Evolutionary conservation across 2,329 filamentous ascomycete species (phyloP).

Genomic region (Colletotrichum falcatum): DNA sequence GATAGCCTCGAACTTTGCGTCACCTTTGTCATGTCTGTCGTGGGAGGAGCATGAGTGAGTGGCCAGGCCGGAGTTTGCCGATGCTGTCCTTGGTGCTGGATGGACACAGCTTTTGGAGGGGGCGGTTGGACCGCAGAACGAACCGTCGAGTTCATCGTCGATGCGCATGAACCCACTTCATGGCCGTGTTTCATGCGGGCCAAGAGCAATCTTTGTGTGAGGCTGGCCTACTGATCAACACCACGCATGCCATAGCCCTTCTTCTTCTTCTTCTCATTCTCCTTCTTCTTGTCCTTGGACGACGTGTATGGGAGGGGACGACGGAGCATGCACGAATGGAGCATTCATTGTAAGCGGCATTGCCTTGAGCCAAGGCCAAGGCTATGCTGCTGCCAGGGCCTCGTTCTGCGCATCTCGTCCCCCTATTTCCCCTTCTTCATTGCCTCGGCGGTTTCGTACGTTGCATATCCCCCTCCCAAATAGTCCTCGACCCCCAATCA

Average conservation of each 20-base stretch:
- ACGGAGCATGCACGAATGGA: too few species aligned
- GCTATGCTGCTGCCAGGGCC: conserved; percentile 5
- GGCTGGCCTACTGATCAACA: background rate
- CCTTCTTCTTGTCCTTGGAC: too few species aligned
- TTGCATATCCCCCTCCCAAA: too few species aligned
- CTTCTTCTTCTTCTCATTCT: background rate
- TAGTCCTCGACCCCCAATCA: background rate
- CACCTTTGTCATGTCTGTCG: background rate
- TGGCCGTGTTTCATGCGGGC: conserved; percentile 7
- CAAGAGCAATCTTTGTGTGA: background rate
- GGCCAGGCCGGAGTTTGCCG: too few species aligned
- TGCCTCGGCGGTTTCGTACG: background rate
- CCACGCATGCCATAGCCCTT: conserved; percentile 5
- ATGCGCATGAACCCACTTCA: conserved; percentile 16
- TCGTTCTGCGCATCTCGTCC: background rate
- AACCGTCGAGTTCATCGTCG: background rate
- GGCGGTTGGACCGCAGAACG: background rate
- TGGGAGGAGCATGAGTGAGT: too few species aligned
- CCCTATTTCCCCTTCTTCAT: background rate
- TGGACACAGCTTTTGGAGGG: too few species aligned
- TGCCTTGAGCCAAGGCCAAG: too few species aligned
- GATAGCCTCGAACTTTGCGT: conserved; percentile 6
- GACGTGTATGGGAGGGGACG: too few species aligned
- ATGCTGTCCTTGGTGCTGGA: too few species aligned
- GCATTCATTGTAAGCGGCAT: too few species aligned